Evolutionary conservation across 139 green algal species (phyloP).

Genomic region (Micractinium sp.): DNA sequence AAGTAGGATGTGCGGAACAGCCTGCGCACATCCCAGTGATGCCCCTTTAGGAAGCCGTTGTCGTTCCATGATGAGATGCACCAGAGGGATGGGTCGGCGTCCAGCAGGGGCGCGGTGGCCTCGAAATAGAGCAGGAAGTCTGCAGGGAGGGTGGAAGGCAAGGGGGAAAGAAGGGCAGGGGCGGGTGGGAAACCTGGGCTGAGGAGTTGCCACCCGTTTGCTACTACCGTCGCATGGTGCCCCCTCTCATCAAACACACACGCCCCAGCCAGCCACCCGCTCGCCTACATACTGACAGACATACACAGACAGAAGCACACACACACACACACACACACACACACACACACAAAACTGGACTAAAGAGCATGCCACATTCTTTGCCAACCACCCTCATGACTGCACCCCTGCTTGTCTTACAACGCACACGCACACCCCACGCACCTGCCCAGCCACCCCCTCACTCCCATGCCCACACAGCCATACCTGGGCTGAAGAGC

Average conservation of each 20-base stretch:
- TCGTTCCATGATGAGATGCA: constrained; percentile 69
- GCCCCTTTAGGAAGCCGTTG: constrained; percentile 48
- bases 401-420: too few relatives aligned
- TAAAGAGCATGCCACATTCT: not conserved
- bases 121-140: constrained; percentile 58
- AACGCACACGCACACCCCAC: too few relatives aligned
- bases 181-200: not conserved
- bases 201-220: too few relatives aligned
- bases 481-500: constrained; percentile 49
- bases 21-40: constrained; percentile 41
- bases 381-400: too few relatives aligned
- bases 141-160: not conserved
- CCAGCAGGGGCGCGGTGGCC: constrained; percentile 52
- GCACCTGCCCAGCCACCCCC: not conserved
- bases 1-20: constrained; percentile 67
- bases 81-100: constrained; percentile 55
- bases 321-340: too few relatives aligned
- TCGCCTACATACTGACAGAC: too few relatives aligned
- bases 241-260: too few relatives aligned
- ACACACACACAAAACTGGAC: too few relatives aligned
- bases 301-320: too few relatives aligned
- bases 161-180: not conserved
- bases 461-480: not conserved
- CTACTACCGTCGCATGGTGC: too few relatives aligned
- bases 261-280: too few relatives aligned